These are phyloP conservation scores for Serpula lacrymans DNA, from an alignment of 768 basidiomycete species.

Conservation along the genomic window DNA sequence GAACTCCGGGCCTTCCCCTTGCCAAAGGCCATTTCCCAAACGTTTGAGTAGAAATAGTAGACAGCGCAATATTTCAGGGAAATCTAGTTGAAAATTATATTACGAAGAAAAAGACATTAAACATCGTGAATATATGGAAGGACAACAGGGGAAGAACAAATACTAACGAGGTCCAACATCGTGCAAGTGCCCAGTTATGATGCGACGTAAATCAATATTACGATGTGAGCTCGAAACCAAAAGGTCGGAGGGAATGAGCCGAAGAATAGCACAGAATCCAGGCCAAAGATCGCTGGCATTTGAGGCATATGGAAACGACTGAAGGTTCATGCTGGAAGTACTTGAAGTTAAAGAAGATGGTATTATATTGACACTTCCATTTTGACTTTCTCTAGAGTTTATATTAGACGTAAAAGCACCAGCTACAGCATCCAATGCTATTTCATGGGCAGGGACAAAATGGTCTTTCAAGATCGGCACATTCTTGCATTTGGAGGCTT, in stretches of 20 bases:
- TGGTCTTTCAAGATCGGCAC: conserved; percentile 44
- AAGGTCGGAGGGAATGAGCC: conserved; percentile 48
- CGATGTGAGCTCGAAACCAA: conserved; percentile 32
- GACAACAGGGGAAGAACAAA: conserved; percentile 4
- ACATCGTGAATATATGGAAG: not conserved
- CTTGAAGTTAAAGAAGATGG: not conserved
- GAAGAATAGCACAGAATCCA: conserved; percentile 41
- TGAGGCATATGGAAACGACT: conserved; percentile 28
- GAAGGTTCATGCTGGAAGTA: conserved; percentile 1
- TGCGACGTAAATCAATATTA: conserved; percentile 44
- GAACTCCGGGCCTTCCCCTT: conserved; percentile 64
- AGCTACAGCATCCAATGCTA: conserved; percentile 41
- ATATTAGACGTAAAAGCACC: conserved; percentile 22
- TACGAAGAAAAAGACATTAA: conserved; percentile 2
- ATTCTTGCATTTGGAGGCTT: conserved; percentile 36
- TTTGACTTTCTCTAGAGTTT: conserved; percentile 13
- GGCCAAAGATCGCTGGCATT: conserved; percentile 53
- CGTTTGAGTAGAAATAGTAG: conserved; percentile 61
- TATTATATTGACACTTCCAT: conserved; percentile 1
- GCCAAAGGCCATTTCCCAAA: conserved; percentile 60
- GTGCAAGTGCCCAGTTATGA: conserved; percentile 60
- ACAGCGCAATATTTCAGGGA: conserved; percentile 53
- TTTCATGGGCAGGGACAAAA: conserved; percentile 46
- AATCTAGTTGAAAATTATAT: conserved; percentile 42
- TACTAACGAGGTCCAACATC: conserved; percentile 59